These are phyloP conservation scores for Aspergillus brunneoviolaceus DNA, from an alignment of 2,329 filamentous ascomycete genomes.

Conservation along the genomic window DNA sequence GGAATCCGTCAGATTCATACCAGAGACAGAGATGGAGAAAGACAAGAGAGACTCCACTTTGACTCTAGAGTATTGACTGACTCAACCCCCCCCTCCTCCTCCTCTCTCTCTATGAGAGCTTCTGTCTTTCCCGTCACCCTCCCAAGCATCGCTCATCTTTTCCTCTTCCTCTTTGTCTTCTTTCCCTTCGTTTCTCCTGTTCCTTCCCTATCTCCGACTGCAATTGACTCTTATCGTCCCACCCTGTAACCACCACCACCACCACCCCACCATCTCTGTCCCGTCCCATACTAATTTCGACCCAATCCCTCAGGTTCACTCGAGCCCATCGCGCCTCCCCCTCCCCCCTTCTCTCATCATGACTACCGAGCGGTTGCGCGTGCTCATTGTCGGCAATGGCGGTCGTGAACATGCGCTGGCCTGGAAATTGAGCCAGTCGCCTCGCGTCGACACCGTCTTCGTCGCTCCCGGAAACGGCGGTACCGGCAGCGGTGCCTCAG, in stretches of 20 bases:
- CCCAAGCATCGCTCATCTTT: neutral
- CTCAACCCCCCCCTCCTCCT: neutral
- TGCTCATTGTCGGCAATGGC: conserved; percentile 89
- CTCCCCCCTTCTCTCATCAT: conserved; percentile 24
- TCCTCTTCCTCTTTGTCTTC: neutral
- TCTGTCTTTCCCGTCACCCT: neutral
- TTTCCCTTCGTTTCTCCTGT: neutral
- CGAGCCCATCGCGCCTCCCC: conserved; percentile 8
- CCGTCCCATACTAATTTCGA: neutral
- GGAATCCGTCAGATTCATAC: no score
- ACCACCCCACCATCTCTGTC: neutral
- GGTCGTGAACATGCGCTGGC: conserved; percentile 92
- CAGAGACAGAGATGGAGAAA: neutral
- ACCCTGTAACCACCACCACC: neutral
- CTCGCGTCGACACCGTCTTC: conserved; percentile 71
- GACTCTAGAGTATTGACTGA: neutral
- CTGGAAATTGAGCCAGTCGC: conserved; percentile 87
- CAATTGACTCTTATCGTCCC: neutral
- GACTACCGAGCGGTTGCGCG: conserved; percentile 55
- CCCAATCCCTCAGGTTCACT: conserved; percentile 15
- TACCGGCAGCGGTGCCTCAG: conserved; percentile 57
- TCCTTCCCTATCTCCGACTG: conserved; percentile 15
- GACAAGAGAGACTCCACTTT: neutral
- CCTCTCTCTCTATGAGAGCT: neutral
- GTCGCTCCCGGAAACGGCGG: conserved; percentile 80